Evolutionary conservation across 2,329 filamentous ascomycete species (phyloP), one percentile per base, ranked within the genome.

Genomic region (Cladophialophora psammophila): DNA sequence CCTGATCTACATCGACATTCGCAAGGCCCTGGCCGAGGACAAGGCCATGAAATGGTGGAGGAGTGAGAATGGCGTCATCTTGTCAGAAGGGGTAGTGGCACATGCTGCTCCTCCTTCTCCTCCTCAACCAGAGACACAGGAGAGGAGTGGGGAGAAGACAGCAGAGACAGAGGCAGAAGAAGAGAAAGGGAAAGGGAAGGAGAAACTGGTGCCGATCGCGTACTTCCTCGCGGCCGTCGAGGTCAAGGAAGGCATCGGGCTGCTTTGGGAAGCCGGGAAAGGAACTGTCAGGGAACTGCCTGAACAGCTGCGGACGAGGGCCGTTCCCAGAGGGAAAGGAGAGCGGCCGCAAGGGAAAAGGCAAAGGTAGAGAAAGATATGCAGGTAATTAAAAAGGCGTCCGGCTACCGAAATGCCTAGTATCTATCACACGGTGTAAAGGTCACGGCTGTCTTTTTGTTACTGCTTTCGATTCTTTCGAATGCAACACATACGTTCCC

Each of bases 151-250:
- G 26, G 26, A 26, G 26, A 26, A 26, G 26, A 26, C 26, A 26
- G 12, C 42, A 12, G 35, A 15, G 31, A 35, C 18, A 26, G 50
- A 42, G 7, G 35, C 0, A 75, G n/a, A 42, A 12, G 38, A 10
- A 18, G n/a, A 42, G 18, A 45, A 10, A 18, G n/a, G 13, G 38
- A 18, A 13, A 58, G 42, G 50, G 31, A 38, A 6, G 3, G 48
- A 57, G 9, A 71, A 68, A 59, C 60, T 91, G 6, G 81, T 96
- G 71, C 85, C 87, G 35, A 78, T 86, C 20, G 83, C 85, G 72
- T 92, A 90, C 75, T 94, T 96, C 74, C 86, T 86, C 79, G 85
- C 87, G 74, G 93, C 94, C 0, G 81, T 91, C 54, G 80, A 97
- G 73, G 90, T 93, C 85, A 86, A 86, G 76, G 85, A 90, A 72